Base-by-base conservation (phyloP, 2,329 filamentous ascomycete species). In the Penicillium psychrosexuale region DNA sequence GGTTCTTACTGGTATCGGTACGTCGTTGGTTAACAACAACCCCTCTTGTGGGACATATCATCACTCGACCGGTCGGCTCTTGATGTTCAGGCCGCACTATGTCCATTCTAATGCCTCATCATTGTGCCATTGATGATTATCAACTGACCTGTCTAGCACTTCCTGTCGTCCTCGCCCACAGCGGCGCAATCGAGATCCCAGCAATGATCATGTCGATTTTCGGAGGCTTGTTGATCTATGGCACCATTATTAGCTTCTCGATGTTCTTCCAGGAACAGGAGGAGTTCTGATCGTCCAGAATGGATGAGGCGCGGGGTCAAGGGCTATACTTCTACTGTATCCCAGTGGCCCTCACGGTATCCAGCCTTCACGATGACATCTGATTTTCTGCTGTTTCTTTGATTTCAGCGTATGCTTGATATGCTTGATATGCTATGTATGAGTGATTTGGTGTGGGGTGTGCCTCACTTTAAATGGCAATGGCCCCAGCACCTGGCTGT, bases 231-330 rank as follows among this genome's bases (percentile, higher is more conserved):
- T 78, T 99, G 71, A 99, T 99, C 72, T 99, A 99, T 77, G 90
- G 91, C 54, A 99, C 94, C 46, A 97, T 99, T 72, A 95, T 99
- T 77, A 94, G 89, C 78, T 99, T 99, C 75, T 88, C 89, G 63
- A 89, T 97, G 86, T 99, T 97, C 79, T 99, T 99, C 81, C 89
- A 93, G 72, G 92, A 97, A 76, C 91, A 97, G 73, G 89, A 96
- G 71, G 94, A 97, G 67, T 99, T 97, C 74, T 97, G 59, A 70
- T 58, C 15, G 48, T 37, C 12, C 22, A 37, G 38, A 53, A 38
- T 34, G 27, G 22, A 19, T 40, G 47, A 36, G 49, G 38, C 55
- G 42, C 22, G 45, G 39, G 51, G 47, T 51, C 33, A 30, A 37
- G 44, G 39, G 11, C 42, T 39, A 47, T 24, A 45, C 19, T 13